A percentile compares a stretch with the other conserved stretches of the same genome.
Conservation (phyloP, 164 flowering plant species). For the Chloranthus sessilifolius region DNA sequence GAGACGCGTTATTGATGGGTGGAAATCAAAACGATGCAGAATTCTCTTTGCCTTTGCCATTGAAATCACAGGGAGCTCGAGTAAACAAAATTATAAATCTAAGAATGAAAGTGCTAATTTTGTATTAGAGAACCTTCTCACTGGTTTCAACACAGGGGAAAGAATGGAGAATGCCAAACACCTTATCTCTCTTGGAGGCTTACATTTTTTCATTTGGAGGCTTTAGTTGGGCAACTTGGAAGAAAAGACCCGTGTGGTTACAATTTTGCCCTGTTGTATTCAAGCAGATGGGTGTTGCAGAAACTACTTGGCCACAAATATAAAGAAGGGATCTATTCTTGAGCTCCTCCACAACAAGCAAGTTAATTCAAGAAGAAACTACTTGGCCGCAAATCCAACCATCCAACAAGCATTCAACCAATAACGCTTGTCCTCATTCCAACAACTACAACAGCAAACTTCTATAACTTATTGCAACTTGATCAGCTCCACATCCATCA, state of each 20-base stretch:
- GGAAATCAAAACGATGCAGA: slow-evolving; percentile 46
- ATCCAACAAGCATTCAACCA: no score
- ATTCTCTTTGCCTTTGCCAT: slow-evolving; percentile 30
- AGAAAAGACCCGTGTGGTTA: slow-evolving; percentile 40
- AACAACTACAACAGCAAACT: no score
- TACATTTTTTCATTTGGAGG: slow-evolving; percentile 43
- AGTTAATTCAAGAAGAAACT: slow-evolving; percentile 28
- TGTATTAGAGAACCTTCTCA: slow-evolving; percentile 50
- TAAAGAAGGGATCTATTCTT: slow-evolving; percentile 34
- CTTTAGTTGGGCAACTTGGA: slow-evolving; percentile 44
- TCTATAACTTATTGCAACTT: no score
- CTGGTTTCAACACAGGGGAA: slow-evolving; percentile 32
- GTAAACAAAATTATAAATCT: slow-evolving; percentile 12
- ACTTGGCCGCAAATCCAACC: no score
- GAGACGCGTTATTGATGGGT: slow-evolving; percentile 48
- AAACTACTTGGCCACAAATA: slow-evolving; percentile 38
- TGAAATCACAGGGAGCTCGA: slow-evolving; percentile 22
- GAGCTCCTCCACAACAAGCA: slow-evolving; percentile 52
- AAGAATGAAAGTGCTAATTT: slow-evolving; percentile 32
- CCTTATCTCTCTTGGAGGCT: slow-evolving; percentile 53
- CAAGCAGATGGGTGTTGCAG: slow-evolving; percentile 51
- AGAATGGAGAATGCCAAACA: slow-evolving; percentile 34
- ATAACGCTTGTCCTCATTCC: no score
- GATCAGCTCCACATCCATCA: no score
- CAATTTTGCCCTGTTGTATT: slow-evolving; percentile 42